phyloP scores from a whole-genome alignment of 768 basidiomycete species.

The Tulasnella calospora region DNA sequence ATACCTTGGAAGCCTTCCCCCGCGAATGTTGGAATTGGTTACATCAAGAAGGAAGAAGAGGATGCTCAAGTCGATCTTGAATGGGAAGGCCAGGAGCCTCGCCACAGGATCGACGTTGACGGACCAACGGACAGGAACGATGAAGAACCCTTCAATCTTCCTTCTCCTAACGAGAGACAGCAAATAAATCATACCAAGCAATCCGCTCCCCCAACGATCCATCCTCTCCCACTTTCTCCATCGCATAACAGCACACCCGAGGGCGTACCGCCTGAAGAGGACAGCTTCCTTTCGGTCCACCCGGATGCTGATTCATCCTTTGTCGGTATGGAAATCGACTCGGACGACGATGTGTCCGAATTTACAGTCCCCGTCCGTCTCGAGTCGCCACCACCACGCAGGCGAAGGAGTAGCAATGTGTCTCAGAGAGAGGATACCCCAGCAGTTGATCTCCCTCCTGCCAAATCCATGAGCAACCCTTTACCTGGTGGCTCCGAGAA shows the following conservation, averaged over 20 bases:
- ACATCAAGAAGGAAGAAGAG: conserved; percentile 9
- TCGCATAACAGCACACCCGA: not conserved
- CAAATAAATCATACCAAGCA: not conserved
- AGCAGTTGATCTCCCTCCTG: not conserved
- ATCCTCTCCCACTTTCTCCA: not conserved
- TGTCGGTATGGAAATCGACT: conserved; percentile 19
- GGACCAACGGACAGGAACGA: not conserved
- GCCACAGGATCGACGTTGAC: not conserved
- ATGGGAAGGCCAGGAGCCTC: not conserved
- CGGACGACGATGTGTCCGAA: conserved; percentile 10
- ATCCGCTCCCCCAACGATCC: not conserved
- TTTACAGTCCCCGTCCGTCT: conserved; percentile 21
- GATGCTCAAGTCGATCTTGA: not conserved
- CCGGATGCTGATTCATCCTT: conserved; percentile 18
- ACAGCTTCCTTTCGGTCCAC: not conserved
- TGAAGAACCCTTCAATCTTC: not conserved
- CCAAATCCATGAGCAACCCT: not conserved
- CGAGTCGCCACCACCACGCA: conserved; percentile 22
- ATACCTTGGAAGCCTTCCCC: conserved; percentile 18
- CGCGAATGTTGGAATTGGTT: not conserved
- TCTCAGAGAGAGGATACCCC: conserved; percentile 18
- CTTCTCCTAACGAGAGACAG: not conserved
- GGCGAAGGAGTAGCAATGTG: conserved; percentile 13
- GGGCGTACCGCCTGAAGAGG: not conserved
- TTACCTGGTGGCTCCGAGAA: not conserved